phyloP scores from a whole-genome alignment of 345 rosid genomes.

The Clarkia xantiana region DNA sequence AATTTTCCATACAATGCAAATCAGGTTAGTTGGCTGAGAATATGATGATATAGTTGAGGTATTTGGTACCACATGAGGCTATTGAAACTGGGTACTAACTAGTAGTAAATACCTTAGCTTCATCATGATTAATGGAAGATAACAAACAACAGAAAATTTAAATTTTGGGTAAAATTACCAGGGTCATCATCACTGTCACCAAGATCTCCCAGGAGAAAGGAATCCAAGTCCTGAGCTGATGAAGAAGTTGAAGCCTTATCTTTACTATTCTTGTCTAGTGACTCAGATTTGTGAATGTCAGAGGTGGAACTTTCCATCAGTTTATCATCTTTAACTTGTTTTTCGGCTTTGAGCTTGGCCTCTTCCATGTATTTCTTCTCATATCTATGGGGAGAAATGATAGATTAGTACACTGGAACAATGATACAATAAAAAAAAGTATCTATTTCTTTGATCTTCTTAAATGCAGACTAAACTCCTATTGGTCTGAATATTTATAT shows the following conservation, averaged over 20 bases:
- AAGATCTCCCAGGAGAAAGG: slow-evolving; percentile 80
- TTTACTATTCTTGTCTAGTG: slow-evolving; percentile 24
- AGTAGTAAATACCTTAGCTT: no score
- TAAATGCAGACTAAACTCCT: not conserved
- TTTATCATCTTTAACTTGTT: slow-evolving; percentile 29
- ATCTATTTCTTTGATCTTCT: not conserved
- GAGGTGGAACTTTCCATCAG: slow-evolving; percentile 28
- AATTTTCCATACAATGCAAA: no score
- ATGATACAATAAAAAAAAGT: not conserved
- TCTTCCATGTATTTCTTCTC: slow-evolving; percentile 74
- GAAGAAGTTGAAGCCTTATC: slow-evolving; percentile 41
- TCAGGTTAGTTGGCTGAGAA: no score
- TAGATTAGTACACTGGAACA: not conserved
- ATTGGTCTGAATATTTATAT: no score
- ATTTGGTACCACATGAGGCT: no score
- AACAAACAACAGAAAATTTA: not conserved
- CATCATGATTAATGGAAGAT: no score
- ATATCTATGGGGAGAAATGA: slow-evolving; percentile 17
- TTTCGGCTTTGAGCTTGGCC: slow-evolving; percentile 47
- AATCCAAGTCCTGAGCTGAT: slow-evolving; percentile 61
- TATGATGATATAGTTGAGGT: no score
- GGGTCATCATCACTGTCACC: slow-evolving; percentile 75
- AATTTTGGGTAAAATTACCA: slow-evolving; percentile 28
- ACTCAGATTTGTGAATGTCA: slow-evolving; percentile 19
- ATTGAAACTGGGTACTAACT: no score